Percentiles rank a stretch among this genome's conserved stretches.
phyloP scores from a whole-genome alignment of 2,329 filamentous ascomycete species.

The Ophiostoma sp. region DNA sequence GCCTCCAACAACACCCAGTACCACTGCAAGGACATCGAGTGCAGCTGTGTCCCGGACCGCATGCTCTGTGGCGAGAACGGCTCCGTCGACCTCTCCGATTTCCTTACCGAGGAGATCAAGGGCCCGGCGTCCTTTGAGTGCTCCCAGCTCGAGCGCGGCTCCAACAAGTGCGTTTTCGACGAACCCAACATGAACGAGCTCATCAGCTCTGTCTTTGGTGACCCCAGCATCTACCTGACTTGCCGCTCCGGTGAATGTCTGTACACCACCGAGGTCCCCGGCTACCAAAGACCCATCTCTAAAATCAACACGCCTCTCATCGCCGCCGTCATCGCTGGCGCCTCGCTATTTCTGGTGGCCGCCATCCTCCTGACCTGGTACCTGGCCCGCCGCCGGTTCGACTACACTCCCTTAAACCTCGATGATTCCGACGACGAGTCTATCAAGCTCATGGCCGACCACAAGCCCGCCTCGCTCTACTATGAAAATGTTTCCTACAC shows the following conservation, averaged over 20 bases:
- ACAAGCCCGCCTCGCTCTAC: conserved; percentile 81
- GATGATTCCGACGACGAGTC: conserved; percentile 88
- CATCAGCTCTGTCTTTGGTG: conserved; percentile 83
- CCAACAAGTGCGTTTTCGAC: conserved; percentile 70
- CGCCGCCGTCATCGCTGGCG: conserved; percentile 82
- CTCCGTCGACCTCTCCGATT: conserved; percentile 87
- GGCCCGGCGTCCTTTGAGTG: conserved; percentile 84
- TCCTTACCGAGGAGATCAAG: conserved; percentile 73
- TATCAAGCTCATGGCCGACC: conserved; percentile 79
- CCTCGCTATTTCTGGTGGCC: conserved; percentile 75
- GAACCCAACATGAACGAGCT: conserved; percentile 90
- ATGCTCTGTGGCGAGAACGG: conserved; percentile 92
- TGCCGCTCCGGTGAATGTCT: conserved; percentile 89
- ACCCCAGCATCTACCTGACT: conserved; percentile 76
- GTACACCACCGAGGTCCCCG: conserved; percentile 86
- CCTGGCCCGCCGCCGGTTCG: conserved; percentile 66
- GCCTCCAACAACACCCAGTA: conserved; percentile 77
- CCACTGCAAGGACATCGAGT: conserved; percentile 76
- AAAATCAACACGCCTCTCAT: conserved; percentile 96
- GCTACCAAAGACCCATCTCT: conserved; percentile 82
- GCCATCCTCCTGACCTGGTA: conserved; percentile 83
- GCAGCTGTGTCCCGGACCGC: conserved; percentile 79
- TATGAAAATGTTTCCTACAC: conserved; percentile 85
- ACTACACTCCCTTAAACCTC: conserved; percentile 68
- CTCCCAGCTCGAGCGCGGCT: conserved; percentile 56